Base-by-base conservation (phyloP, 2,329 filamentous ascomycete species). In the Elsinoe fawcettii region DNA sequence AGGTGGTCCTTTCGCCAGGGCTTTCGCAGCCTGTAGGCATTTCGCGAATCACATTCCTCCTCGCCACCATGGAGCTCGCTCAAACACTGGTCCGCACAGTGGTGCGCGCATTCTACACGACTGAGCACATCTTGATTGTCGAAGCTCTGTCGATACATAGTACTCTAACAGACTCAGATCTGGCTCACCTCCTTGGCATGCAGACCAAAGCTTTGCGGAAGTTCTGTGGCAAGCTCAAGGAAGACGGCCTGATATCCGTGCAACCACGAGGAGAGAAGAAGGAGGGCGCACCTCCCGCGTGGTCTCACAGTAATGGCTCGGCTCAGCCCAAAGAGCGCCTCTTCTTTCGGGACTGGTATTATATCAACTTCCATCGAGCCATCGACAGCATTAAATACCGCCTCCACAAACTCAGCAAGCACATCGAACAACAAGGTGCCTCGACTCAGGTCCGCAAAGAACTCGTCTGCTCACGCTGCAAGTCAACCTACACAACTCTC, bases 321-420 rank as follows among this genome's bases (percentile, higher is more conserved):
- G 58, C 64, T 57, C 59, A 62, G 25, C 65, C 64, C 25, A 70
- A 69, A 46, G 67, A 71, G 56, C 63, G 70, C n/a, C 53, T 69
- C 22, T 66, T 65, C 27, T 63, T 68, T 68, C 83, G 89, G 66
- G 95, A 92, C 61, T 99, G 96, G 79, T 99, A 95, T 75, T 99
- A 89, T 73, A 92, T 99, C 69, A 91, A 96, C 70, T 95, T 95
- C 67, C 89, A 93, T 59, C 87, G 89, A 58, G 90, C 92, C 34
- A 90, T 99, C 67, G 93, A 99, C 73, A 90, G 89, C 51, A 95
- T 96, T 74, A 99, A 99, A 72, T 99, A 88, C 81, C 86, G 89
- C 61, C 84, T 96, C 54, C 91, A 92, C 68, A 86, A 86, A 58
- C 83, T 97, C 64, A 90, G 91, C 63, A 91, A 92, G 69, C 84